A percentile compares a stretch with the other conserved stretches of the same genome.
Evolutionary conservation across 1,284 basidiomycete species (phyloP).

Genomic region (Ustilago trichophora): DNA sequence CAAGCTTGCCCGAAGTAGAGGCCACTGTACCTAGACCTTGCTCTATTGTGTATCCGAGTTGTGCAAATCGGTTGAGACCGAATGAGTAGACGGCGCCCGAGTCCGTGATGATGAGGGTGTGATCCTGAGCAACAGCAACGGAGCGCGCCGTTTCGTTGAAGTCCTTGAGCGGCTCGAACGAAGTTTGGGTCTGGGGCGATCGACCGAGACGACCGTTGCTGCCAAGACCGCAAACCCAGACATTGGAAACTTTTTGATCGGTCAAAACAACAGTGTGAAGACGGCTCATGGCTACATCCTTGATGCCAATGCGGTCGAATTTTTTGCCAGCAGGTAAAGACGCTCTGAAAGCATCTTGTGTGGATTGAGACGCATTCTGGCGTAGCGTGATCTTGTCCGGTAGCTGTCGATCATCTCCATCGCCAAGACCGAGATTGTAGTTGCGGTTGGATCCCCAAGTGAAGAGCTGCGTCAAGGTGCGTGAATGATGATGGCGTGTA

Average conservation of each 20-base stretch:
- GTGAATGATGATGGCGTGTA: constrained; percentile 16
- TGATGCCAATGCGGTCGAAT: constrained; percentile 56
- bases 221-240: constrained; percentile 63
- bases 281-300: constrained; percentile 59
- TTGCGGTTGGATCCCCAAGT: constrained; percentile 88
- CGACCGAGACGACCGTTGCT: constrained; percentile 72
- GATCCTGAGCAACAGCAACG: constrained; percentile 90
- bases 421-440: constrained; percentile 77
- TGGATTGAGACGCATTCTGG: constrained; percentile 2
- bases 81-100: constrained; percentile 86
- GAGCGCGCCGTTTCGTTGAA: constrained; percentile 69
- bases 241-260: constrained; percentile 57
- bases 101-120: constrained; percentile 84
- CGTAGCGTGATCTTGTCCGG: constrained; percentile 80
- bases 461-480: constrained; percentile 72
- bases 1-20: constrained; percentile 38
- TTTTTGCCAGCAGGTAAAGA: constrained; percentile 44
- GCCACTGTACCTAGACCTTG: constrained; percentile 58
- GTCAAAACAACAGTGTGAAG: constrained; percentile 62
- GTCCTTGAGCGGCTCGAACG: constrained; percentile 74
- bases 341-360: constrained; percentile 13
- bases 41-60: constrained; percentile 85
- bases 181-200: constrained; percentile 81
- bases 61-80: constrained; percentile 80
- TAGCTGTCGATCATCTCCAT: constrained; percentile 79